Evolutionary conservation across 495 filamentous ascomycete species (phyloP).

Genomic region (Astrothelium macrocarpum): DNA sequence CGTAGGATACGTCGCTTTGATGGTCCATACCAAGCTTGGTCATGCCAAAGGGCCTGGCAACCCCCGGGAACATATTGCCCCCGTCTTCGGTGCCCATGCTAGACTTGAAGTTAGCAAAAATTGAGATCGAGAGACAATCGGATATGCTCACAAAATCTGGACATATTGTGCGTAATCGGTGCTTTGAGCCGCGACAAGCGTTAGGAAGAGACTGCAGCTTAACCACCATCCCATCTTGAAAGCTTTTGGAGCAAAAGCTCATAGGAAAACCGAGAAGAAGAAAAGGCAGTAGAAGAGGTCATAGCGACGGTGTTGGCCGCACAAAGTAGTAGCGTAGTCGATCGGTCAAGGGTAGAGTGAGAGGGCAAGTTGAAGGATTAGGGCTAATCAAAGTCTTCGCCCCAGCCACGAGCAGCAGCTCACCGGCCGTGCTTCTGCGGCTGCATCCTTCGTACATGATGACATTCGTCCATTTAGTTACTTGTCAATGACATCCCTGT

Average conservation of each 20-base stretch:
- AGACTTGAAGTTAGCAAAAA: slow-evolving; percentile 18
- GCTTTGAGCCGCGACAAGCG: neutral
- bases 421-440: too few relatives aligned
- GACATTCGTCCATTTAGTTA: too few relatives aligned
- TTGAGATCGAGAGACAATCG: slow-evolving; percentile 15
- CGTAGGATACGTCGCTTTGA: neutral
- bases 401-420: too few relatives aligned
- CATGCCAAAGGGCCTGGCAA: slow-evolving; percentile 51
- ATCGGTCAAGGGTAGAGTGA: neutral
- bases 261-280: neutral
- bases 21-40: slow-evolving; percentile 49
- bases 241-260: neutral
- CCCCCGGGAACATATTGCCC: slow-evolving; percentile 64
- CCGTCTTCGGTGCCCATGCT: slow-evolving; percentile 31
- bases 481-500: too few relatives aligned
- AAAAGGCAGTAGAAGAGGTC: neutral
- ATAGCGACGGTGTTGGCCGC: neutral
- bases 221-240: neutral
- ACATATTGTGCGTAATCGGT: slow-evolving; percentile 41
- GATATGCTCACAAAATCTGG: slow-evolving; percentile 29
- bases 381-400: too few relatives aligned
- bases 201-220: neutral
- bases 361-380: too few relatives aligned
- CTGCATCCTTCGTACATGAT: too few relatives aligned
- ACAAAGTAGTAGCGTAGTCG: neutral